phyloP scores from a whole-genome alignment of 768 basidiomycete species.

The Termitomyces sp. region DNA sequence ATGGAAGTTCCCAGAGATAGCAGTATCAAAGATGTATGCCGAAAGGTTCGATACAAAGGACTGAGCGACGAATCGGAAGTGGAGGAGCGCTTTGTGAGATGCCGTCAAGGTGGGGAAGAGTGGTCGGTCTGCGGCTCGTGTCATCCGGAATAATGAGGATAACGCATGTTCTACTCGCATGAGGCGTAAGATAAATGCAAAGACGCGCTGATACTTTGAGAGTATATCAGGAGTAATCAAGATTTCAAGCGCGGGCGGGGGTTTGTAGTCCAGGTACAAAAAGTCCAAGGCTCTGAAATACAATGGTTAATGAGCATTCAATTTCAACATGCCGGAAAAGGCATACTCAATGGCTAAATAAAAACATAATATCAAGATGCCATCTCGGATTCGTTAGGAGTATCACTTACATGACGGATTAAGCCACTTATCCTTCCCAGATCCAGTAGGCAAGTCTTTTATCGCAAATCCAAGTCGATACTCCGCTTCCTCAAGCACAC shows the following conservation, averaged over 20 bases:
- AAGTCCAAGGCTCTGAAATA: conserved; percentile 76
- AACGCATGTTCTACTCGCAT: conserved; percentile 74
- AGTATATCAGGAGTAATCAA: conserved; percentile 69
- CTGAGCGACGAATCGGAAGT: conserved; percentile 73
- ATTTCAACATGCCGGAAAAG: neutral
- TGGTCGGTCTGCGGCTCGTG: conserved; percentile 35
- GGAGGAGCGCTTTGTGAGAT: conserved; percentile 52
- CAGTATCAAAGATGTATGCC: conserved; percentile 76
- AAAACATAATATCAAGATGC: conserved; percentile 1
- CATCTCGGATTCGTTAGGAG: neutral
- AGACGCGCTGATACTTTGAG: conserved; percentile 85
- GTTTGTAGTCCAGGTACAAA: conserved; percentile 85
- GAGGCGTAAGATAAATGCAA: conserved; percentile 75
- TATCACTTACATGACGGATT: conserved; percentile 72
- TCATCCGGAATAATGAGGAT: conserved; percentile 63
- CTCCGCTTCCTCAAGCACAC: conserved; percentile 59
- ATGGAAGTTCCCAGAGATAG: conserved; percentile 74
- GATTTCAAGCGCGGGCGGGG: conserved; percentile 73
- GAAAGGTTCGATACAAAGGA: conserved; percentile 67
- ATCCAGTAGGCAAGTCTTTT: conserved; percentile 61
- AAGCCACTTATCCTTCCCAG: conserved; percentile 72
- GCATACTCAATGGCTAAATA: conserved; percentile 47
- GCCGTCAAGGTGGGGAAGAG: conserved; percentile 58
- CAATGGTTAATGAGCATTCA: conserved; percentile 6
- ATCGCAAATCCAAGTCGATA: conserved; percentile 83